Evolutionary conservation across 345 rosid species (phyloP).

Genomic region (Jatropha curcas): DNA sequence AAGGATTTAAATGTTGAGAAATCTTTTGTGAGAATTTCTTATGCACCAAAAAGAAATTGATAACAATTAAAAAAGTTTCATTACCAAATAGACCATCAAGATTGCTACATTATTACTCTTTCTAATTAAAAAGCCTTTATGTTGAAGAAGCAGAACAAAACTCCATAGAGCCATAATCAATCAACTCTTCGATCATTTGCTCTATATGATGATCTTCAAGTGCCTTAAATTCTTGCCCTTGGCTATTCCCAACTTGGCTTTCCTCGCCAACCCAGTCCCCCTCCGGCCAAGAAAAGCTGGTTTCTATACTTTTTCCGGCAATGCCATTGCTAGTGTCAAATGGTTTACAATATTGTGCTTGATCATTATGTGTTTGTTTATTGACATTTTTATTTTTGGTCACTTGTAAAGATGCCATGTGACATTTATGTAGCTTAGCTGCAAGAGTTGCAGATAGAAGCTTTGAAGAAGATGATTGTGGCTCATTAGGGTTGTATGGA

Average conservation of each 20-base stretch:
- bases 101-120: background rate
- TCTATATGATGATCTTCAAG: conserved; percentile 35
- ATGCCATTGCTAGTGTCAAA: background rate
- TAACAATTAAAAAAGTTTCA: too few species aligned
- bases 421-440: conserved; percentile 32
- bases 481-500: conserved; percentile 25
- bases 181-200: conserved; percentile 40
- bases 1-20: too few species aligned
- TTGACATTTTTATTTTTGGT: conserved; percentile 14
- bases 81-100: conserved; percentile 6
- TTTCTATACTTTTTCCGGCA: conserved; percentile 4
- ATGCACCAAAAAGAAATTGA: too few species aligned
- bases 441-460: conserved; percentile 33
- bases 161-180: conserved; percentile 36
- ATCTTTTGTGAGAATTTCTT: too few species aligned
- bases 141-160: conserved; percentile 23
- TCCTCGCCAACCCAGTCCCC: conserved; percentile 15
- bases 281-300: conserved; percentile 5
- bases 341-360: conserved; percentile 5
- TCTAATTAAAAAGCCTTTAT: background rate
- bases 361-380: conserved; percentile 5
- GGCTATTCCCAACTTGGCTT: conserved; percentile 1
- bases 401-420: conserved; percentile 30
- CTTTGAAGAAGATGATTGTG: conserved; percentile 34
- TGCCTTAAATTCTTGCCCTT: background rate